Percentiles rank a stretch among this genome's conserved stretches.
Evolutionary conservation across 768 basidiomycete species (phyloP).

Genomic region (Lepiota venenata): DNA sequence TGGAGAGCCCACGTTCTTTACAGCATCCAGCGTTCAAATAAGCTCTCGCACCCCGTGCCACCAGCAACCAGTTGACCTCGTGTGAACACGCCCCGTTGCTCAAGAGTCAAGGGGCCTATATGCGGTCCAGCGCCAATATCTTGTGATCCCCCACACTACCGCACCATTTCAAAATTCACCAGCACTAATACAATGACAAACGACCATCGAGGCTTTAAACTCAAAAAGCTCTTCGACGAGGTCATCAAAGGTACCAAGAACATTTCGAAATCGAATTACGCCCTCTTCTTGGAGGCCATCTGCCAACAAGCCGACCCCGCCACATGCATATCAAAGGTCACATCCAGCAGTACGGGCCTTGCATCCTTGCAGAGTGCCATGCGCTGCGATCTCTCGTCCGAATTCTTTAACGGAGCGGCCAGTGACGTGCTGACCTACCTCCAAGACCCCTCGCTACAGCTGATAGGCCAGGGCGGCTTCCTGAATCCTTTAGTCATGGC

Average conservation of each 20-base stretch:
- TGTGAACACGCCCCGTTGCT: no score
- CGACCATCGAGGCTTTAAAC: conserved; percentile 9
- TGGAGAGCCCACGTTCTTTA: no score
- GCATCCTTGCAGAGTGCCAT: conserved; percentile 37
- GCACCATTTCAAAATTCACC: no score
- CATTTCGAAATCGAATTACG: conserved; percentile 23
- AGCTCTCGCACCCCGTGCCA: no score
- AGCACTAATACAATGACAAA: no score
- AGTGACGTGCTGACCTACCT: conserved; percentile 30
- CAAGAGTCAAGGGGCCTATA: no score
- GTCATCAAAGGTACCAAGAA: conserved; percentile 26
- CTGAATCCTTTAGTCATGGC: conserved; percentile 33
- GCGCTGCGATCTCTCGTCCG: conserved; percentile 29
- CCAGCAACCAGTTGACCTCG: no score
- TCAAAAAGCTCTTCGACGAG: conserved; percentile 31
- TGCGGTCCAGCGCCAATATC: no score
- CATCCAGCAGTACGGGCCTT: conserved; percentile 32
- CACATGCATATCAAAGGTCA: conserved; percentile 33
- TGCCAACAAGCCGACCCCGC: conserved; percentile 34
- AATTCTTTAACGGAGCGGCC: conserved; percentile 42
- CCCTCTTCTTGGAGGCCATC: conserved; percentile 45
- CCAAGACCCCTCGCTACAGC: conserved; percentile 30
- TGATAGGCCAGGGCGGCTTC: conserved; percentile 38
- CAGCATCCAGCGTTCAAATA: no score
- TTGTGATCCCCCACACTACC: no score